phyloP scores from a whole-genome alignment of 106 monocot species.

The Cymbidium sinense region DNA sequence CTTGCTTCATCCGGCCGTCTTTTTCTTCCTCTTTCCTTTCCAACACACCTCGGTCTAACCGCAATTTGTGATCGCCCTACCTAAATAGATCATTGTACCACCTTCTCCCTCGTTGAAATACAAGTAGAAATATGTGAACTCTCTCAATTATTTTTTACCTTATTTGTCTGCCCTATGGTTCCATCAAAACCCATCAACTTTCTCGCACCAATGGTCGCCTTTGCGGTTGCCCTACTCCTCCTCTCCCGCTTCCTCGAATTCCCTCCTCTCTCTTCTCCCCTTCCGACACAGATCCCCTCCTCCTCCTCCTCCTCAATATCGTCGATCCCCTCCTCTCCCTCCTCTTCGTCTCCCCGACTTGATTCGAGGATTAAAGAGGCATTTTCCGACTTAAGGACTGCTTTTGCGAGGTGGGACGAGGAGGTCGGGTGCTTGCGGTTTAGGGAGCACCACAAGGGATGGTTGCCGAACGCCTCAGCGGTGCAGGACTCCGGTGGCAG shows the following conservation, averaged over 20 bases:
- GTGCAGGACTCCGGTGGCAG: constrained; percentile 22
- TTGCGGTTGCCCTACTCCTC: constrained; percentile 44
- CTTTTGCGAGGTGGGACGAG: constrained; percentile 58
- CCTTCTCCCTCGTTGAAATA: not conserved
- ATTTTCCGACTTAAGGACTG: constrained; percentile 39
- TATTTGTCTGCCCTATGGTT: constrained; percentile 1
- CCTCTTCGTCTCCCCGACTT: not conserved
- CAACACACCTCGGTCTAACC: too few species aligned
- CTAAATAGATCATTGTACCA: not conserved
- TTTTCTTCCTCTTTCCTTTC: too few species aligned
- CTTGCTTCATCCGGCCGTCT: too few species aligned
- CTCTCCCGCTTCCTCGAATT: constrained; percentile 49
- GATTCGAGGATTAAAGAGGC: constrained; percentile 6
- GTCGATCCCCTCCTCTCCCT: constrained; percentile 20
- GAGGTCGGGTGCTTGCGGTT: constrained; percentile 55
- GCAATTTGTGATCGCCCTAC: not conserved
- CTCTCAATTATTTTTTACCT: not conserved
- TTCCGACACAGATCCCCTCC: constrained; percentile 9
- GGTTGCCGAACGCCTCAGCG: constrained; percentile 38
- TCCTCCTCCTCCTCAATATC: not conserved
- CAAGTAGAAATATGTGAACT: not conserved
- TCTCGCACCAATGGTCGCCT: constrained; percentile 47
- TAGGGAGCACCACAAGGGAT: constrained; percentile 21
- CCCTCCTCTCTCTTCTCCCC: constrained; percentile 40
- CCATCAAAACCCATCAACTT: constrained; percentile 40